These are phyloP conservation scores for Taxawa tesnikishii DNA, from an alignment of 2,329 filamentous ascomycete species.

Conservation along the genomic window DNA sequence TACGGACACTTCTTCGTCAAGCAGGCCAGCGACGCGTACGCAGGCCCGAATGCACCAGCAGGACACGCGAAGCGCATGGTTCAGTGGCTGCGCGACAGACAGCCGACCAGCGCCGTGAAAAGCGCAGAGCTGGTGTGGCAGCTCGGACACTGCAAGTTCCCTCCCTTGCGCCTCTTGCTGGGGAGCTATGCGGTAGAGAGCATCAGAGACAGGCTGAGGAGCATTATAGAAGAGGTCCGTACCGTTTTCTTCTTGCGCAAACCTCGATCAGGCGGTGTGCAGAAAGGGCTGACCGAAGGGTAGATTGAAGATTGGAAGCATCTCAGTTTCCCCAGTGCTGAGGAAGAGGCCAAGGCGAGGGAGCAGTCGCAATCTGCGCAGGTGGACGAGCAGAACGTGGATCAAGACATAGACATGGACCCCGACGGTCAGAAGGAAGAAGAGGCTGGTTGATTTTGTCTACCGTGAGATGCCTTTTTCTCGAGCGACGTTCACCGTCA, in stretches of 20 bases:
- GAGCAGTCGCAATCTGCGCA: constrained; percentile 4
- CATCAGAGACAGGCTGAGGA: constrained; percentile 76
- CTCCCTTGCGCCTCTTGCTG: constrained; percentile 72
- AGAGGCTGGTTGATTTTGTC: not conserved
- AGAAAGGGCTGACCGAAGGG: no score
- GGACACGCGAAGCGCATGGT: constrained; percentile 84
- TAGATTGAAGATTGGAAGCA: constrained; percentile 29
- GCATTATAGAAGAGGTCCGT: constrained; percentile 91
- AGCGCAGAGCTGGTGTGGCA: constrained; percentile 90
- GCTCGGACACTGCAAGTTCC: constrained; percentile 87
- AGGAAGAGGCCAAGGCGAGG: constrained; percentile 13
- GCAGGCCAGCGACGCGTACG: constrained; percentile 69
- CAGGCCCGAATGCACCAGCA: constrained; percentile 64
- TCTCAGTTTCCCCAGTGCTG: constrained; percentile 20
- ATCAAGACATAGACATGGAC: constrained; percentile 9
- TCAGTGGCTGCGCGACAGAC: constrained; percentile 85
- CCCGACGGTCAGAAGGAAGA: constrained; percentile 4
- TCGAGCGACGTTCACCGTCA: no score
- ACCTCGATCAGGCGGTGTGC: no score
- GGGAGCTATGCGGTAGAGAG: constrained; percentile 94
- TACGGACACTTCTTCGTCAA: constrained; percentile 93
- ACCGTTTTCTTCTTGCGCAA: no score
- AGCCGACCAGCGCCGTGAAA: constrained; percentile 86
- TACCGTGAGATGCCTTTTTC: no score
- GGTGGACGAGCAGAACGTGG: constrained; percentile 2